Conservation (phyloP, 164 flowering plant species). For the Piper betle region DNA sequence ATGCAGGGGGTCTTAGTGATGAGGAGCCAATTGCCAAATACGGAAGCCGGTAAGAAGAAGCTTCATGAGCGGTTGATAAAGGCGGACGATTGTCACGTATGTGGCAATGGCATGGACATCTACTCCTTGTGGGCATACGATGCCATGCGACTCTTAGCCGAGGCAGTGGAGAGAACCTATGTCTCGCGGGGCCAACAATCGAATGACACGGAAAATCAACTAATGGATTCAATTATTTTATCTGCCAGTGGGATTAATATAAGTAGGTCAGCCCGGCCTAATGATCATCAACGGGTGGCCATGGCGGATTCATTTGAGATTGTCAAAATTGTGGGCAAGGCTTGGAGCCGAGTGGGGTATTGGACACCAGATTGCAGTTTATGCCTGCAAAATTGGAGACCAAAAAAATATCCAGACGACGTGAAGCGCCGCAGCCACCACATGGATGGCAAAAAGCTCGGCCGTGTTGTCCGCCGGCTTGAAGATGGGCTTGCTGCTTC, state of each 20-base stretch:
- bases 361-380: conserved; percentile 26
- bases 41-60: conserved; percentile 2
- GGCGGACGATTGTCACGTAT: neutral
- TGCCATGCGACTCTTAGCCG: conserved; percentile 24
- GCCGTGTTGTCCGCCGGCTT: conserved; percentile 24
- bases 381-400: neutral
- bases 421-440: too few species aligned
- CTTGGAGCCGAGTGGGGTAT: conserved; percentile 15
- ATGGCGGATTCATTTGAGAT: conserved; percentile 14
- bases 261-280: conserved; percentile 9
- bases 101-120: conserved; percentile 4
- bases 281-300: conserved; percentile 18
- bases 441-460: conserved; percentile 5
- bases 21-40: conserved; percentile 7
- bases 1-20: conserved; percentile 24
- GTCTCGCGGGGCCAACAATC: conserved; percentile 1
- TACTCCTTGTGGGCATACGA: conserved; percentile 50
- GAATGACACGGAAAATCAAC: conserved; percentile 5
- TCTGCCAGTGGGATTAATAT: conserved; percentile 11
- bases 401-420: neutral
- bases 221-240: conserved; percentile 13
- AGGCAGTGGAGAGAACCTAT: conserved; percentile 8
- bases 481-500: conserved; percentile 7
- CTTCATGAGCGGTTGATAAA: conserved; percentile 11
- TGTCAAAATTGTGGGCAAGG: conserved; percentile 23